A percentile compares a stretch with the other conserved stretches of the same genome.
phyloP scores from a whole-genome alignment of 495 filamentous ascomycete genomes.

The Talaromyces adpressus region DNA sequence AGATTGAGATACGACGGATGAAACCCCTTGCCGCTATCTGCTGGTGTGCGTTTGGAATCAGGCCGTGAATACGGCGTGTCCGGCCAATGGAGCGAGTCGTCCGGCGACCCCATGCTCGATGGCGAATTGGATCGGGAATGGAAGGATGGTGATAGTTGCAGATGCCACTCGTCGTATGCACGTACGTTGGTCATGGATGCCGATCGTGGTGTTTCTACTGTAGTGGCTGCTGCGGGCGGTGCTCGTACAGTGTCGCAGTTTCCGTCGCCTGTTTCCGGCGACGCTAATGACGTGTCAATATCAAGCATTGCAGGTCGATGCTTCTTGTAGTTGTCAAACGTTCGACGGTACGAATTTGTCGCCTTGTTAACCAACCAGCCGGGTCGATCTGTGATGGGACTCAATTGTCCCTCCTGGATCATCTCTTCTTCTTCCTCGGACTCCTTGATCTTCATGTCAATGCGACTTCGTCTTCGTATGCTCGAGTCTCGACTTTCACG shows the following conservation, averaged over 20 bases:
- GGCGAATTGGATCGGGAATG: slow-evolving; percentile 29
- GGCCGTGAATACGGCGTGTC: slow-evolving; percentile 35
- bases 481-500: slow-evolving; percentile 6
- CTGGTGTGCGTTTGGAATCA: slow-evolving; percentile 28
- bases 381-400: not conserved
- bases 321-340: slow-evolving; percentile 2
- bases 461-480: not conserved
- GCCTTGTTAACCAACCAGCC: not conserved
- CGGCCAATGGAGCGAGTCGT: slow-evolving; percentile 30
- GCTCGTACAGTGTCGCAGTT: not conserved
- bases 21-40: slow-evolving; percentile 20
- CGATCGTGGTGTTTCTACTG: slow-evolving; percentile 12
- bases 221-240: not conserved
- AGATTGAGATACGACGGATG: slow-evolving; percentile 30
- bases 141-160: slow-evolving; percentile 15
- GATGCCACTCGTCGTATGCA: slow-evolving; percentile 17
- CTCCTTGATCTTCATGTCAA: slow-evolving; percentile 6
- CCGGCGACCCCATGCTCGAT: slow-evolving; percentile 24
- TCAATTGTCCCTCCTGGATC: slow-evolving; percentile 4
- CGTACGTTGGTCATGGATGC: slow-evolving; percentile 6
- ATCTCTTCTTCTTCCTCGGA: not conserved
- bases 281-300: not conserved
- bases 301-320: not conserved
- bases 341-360: slow-evolving; percentile 1
- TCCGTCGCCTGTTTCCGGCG: not conserved